Base-by-base conservation (phyloP, 768 basidiomycete genomes). In the Rhizopogon roseolus region DNA sequence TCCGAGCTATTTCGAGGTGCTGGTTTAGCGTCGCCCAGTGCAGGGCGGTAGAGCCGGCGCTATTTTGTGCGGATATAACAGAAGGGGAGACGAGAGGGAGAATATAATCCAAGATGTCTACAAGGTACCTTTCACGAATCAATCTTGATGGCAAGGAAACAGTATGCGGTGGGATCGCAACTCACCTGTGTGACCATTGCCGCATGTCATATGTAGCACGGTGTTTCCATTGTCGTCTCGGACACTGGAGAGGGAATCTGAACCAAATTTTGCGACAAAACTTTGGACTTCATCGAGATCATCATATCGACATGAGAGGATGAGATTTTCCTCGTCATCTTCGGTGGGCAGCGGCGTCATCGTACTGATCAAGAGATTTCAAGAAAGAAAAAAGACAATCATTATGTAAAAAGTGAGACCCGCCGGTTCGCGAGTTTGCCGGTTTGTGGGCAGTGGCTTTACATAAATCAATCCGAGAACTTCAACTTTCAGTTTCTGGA, bases 11-110 rank as follows among this genome's bases (percentile, higher is more conserved):
- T 6, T 69, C 64, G 3, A 96, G 79, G 60, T 95, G 94, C 2
- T 79, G 73, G 67, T 97, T 98, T 39, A 93, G 68, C 2, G 89
- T 82, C 0, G 94, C 93, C 94, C 94, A 97, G 64, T 98, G 95
- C 6, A 97, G 71, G 6, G 95, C 79, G 2, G 90, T 95, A 25
- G 94, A 95, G 49, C 83, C 78, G 0, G 89, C 77, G 28, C 66
- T 67, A 64, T 97, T 98, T 55, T 80, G 80, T 0, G 75, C 72
- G 2, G 82, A 71, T 19, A 93, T 63, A 6, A 91, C 68, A 2
- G 77, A 66, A 10, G 85, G 66, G 3, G 76, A 68, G 16, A 81
- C 61, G 51, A 82, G 65, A 2, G 90, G 80, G 4, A 96, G 77
- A 13, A 98, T 76, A 62, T 82, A 85, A 44, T 85, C 76, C 42